Evolutionary conservation across 768 basidiomycete genomes (phyloP), one percentile per base, ranked within the genome.

Genomic region (Lentinus tigrinus): DNA sequence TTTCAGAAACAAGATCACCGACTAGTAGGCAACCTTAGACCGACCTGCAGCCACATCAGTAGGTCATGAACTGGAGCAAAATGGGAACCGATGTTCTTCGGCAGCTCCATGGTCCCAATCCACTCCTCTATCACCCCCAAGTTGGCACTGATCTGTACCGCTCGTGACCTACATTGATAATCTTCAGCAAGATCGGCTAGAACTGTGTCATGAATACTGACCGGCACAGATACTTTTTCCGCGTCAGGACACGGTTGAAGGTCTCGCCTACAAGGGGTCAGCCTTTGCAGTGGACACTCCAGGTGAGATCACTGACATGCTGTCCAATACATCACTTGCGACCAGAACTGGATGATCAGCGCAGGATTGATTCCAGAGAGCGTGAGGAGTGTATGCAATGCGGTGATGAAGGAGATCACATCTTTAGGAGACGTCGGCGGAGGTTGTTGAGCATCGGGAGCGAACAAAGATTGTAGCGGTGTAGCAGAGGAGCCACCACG

Each of bases 311-410:
- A 70, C 87, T 78, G 78, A 91, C 94, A 93, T 23, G 94, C 88
- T 53, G 94, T 89, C 97, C 97, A 99, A 70, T 95, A 98, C 78
- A 97, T 88, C n/a, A 97, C 85, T 73, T 99, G 97, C 1, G 94
- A 95, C 87, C 95, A 96, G 49, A 95, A 80, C 70, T 99, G 97
- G 6, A 89, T 86, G 50, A 86, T 87, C 17, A 98, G 77, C 8
- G 83, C 87, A 14, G 97, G 93, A 68, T 98, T 98, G 63, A 98
- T 84, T 56, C 95, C 91, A 47, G 95, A 93, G 38, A 94, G 75
- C 21, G 85, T 82, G 16, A 99, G 78, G 31, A 98, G 74, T 13
- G 89, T 85, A 56, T 98, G 88, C 4, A 98, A 78, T 23, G 91
- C 88, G 3, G 92, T 90, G 42, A 99, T 79, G 70, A 96, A 88